These are phyloP conservation scores for Ramichloridium luteum DNA, from an alignment of 2,329 filamentous ascomycete genomes.

Conservation along the genomic window DNA sequence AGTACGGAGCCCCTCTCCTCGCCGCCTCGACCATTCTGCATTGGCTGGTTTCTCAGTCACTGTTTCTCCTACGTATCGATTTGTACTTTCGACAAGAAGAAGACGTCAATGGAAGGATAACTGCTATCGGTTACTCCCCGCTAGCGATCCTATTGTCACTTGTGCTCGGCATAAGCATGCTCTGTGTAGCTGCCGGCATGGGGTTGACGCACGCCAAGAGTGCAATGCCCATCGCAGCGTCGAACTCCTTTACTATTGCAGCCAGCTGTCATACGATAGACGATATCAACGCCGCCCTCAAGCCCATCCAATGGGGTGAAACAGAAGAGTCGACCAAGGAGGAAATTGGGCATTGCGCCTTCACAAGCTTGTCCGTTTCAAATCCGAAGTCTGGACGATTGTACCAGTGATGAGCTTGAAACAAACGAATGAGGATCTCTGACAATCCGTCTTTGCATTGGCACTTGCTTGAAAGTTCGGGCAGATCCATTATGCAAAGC, in stretches of 20 bases:
- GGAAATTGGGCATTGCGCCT: slow-evolving; percentile 12
- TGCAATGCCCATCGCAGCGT: slow-evolving; percentile 11
- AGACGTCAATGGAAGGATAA: neutral
- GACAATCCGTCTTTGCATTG: no score
- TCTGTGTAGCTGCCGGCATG: no score
- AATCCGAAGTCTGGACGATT: no score
- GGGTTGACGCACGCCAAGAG: slow-evolving; percentile 7
- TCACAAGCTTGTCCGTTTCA: no score
- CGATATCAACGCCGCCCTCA: slow-evolving; percentile 10
- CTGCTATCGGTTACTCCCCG: slow-evolving; percentile 3
- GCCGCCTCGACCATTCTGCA: slow-evolving; percentile 24
- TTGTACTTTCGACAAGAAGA: slow-evolving; percentile 13
- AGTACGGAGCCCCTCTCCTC: slow-evolving; percentile 28
- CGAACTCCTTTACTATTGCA: slow-evolving; percentile 13
- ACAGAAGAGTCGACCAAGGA: slow-evolving; percentile 2
- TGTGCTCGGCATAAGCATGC: no score
- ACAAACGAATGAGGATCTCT: no score
- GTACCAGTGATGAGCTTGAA: no score
- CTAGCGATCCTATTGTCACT: slow-evolving; percentile 5
- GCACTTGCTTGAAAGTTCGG: no score
- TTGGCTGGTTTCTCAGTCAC: slow-evolving; percentile 34
- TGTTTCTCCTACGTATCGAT: slow-evolving; percentile 30
- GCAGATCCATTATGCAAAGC: no score
- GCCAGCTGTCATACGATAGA: slow-evolving; percentile 12
- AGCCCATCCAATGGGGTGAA: slow-evolving; percentile 14